Evolutionary conservation across 148 eudicot species (phyloP).

Genomic region (Rhododendron mucronatum): DNA sequence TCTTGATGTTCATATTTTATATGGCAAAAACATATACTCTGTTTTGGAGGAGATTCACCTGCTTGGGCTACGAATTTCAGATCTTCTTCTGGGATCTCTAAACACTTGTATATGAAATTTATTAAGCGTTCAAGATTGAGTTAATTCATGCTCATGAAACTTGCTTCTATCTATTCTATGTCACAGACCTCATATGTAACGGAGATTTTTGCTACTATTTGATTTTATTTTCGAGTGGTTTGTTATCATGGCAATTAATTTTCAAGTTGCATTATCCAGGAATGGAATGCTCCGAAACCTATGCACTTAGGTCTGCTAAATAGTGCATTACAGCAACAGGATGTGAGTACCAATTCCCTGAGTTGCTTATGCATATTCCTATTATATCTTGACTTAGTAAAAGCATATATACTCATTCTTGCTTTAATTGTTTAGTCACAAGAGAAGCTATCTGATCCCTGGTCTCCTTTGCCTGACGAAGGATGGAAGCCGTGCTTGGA

Average conservation of each 20-base stretch:
- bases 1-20: neutral
- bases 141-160: neutral
- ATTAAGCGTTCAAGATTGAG: neutral
- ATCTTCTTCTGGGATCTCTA: constrained; percentile 5
- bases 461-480: constrained; percentile 79
- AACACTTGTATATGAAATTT: neutral
- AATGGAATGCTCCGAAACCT: constrained; percentile 70
- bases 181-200: neutral
- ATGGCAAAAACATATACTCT: neutral
- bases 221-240: neutral
- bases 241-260: neutral
- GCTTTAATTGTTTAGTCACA: constrained; percentile 40
- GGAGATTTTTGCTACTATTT: neutral
- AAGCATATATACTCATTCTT: neutral
- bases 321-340: constrained; percentile 65
- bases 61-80: neutral
- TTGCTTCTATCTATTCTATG: neutral
- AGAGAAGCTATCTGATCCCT: constrained; percentile 61
- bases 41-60: neutral
- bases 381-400: neutral
- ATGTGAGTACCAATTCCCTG: constrained; percentile 47
- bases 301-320: constrained; percentile 68
- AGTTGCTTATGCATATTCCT: neutral
- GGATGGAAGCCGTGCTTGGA: constrained; percentile 73
- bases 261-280: constrained; percentile 42